Evolutionary conservation across 2,329 filamentous ascomycete genomes (phyloP).

Genomic region (Proliferodiscus dingleyae): DNA sequence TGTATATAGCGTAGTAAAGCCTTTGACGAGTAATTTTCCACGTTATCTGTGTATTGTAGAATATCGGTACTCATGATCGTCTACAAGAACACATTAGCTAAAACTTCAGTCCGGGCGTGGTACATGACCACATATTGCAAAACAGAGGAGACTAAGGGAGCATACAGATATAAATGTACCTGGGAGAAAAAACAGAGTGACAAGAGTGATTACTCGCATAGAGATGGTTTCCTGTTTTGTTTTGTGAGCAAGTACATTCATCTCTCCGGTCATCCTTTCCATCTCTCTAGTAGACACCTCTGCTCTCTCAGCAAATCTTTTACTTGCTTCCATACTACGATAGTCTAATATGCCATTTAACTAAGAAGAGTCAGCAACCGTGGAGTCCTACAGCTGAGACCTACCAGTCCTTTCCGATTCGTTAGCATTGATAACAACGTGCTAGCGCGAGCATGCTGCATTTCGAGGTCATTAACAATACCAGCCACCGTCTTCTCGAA

Average conservation of each 20-base stretch:
- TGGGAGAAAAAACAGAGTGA: slow-evolving; percentile 39
- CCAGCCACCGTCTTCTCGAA: slow-evolving; percentile 22
- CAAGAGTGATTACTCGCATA: slow-evolving; percentile 39
- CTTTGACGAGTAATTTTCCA: slow-evolving; percentile 14
- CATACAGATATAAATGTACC: slow-evolving; percentile 40
- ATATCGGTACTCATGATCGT: slow-evolving; percentile 40
- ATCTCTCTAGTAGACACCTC: slow-evolving; percentile 20
- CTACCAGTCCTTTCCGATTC: slow-evolving; percentile 20
- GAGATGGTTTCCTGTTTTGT: slow-evolving; percentile 37
- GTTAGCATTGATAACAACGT: slow-evolving; percentile 21
- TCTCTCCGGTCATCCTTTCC: slow-evolving; percentile 26
- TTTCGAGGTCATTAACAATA: slow-evolving; percentile 22
- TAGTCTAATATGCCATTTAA: slow-evolving; percentile 35
- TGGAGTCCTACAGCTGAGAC: neutral
- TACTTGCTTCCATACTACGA: slow-evolving; percentile 30
- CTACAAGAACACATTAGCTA: slow-evolving; percentile 24
- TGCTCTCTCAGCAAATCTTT: slow-evolving; percentile 23
- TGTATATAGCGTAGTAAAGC: slow-evolving; percentile 32
- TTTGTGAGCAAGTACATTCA: slow-evolving; percentile 33
- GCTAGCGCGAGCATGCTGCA: slow-evolving; percentile 23
- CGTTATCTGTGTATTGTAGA: slow-evolving; percentile 21
- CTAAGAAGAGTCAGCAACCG: slow-evolving; percentile 12
- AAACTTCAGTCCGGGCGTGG: neutral
- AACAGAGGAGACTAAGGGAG: neutral
- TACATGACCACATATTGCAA: neutral